A percentile compares a stretch with the other conserved stretches of the same genome.
phyloP scores from a whole-genome alignment of 805 yeast species.

The Nakazawaea anatomiae region DNA sequence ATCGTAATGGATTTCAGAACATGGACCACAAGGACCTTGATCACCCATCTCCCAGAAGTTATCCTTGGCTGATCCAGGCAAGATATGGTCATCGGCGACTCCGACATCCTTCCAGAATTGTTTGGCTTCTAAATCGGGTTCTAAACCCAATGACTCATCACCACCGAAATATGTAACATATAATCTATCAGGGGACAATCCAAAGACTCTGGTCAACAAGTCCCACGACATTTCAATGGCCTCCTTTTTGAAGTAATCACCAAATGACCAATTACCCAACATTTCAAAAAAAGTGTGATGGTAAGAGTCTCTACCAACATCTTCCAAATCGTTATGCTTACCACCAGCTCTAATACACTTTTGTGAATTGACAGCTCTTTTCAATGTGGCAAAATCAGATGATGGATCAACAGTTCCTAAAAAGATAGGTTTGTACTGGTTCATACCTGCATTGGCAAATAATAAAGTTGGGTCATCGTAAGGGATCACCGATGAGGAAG shows the following conservation, averaged over 20 bases:
- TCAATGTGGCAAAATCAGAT: constrained; percentile 75
- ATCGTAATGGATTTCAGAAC: constrained; percentile 96
- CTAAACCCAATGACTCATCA: constrained; percentile 72
- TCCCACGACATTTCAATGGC: constrained; percentile 92
- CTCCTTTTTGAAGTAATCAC: constrained; percentile 95
- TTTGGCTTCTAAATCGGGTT: constrained; percentile 92
- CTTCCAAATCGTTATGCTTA: constrained; percentile 96
- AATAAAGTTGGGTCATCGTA: constrained; percentile 96
- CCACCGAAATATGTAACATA: constrained; percentile 98
- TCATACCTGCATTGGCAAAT: constrained; percentile 99
- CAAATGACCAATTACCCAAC: constrained; percentile 99
- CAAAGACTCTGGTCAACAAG: constrained; percentile 77
- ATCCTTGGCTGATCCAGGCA: constrained; percentile 87
- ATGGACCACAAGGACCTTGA: constrained; percentile 99
- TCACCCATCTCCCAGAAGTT: constrained; percentile 99
- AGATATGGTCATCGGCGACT: constrained; percentile 83
- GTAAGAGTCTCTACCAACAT: constrained; percentile 95
- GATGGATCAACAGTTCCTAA: constrained; percentile 96
- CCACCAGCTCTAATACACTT: constrained; percentile 99
- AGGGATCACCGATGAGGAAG: constrained; percentile 93
- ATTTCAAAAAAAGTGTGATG: constrained; percentile 99
- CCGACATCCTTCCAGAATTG: constrained; percentile 83
- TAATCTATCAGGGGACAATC: constrained; percentile 69
- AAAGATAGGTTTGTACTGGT: constrained; percentile 96
- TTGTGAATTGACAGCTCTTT: constrained; percentile 92